Evolutionary conservation across 2,329 filamentous ascomycete genomes (phyloP), one percentile per base, ranked within the genome.

Genomic region (Penicillium sp.): DNA sequence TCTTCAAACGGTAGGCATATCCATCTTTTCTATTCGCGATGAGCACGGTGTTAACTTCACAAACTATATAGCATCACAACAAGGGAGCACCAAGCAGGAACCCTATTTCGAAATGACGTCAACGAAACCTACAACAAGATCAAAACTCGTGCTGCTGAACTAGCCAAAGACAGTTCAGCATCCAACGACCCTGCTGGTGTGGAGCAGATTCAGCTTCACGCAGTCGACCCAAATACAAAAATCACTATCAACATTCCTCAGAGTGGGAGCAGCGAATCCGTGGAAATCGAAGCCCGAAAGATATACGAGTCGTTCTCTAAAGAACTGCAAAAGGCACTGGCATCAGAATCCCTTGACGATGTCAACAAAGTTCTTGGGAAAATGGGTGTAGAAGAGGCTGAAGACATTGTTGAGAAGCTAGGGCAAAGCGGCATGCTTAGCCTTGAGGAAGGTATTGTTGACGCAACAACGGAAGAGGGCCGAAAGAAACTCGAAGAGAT

Each of bases 171-270:
- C 69, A 78, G 82, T 61, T 79, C 83, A 49, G 83, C 81, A 6
- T 82, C 82, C 21, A 76, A 78, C 49, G 81, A 82, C 7, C 79
- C 79, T 2, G 86, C 84, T 26, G 92, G 90, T 21, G 90, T 96
- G 9, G 95, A 99, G 81, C 94, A 97, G 78, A 99, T 99, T 69
- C 96, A 99, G 79, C 85, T 99, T 51, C 95, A 99, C 75, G 94
- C 95, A 15, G 93, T 99, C 11, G 93, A 97, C 76, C 94, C 94
- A 0, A 91, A 90, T 52, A 97, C 94, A 3, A 90, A 91, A 64
- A 97, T 99, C 76, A 91, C 91, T 74, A 97, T 98, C 77, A 86
- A 81, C 58, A 90, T 96, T 45, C 94, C 95, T 13, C 83, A 90
- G 0, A 83, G 84, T 45, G 83, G 87, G 26, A 90, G 88, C 69